Conservation (phyloP, 306 rosid species). For the Citrullus amarus region DNA sequence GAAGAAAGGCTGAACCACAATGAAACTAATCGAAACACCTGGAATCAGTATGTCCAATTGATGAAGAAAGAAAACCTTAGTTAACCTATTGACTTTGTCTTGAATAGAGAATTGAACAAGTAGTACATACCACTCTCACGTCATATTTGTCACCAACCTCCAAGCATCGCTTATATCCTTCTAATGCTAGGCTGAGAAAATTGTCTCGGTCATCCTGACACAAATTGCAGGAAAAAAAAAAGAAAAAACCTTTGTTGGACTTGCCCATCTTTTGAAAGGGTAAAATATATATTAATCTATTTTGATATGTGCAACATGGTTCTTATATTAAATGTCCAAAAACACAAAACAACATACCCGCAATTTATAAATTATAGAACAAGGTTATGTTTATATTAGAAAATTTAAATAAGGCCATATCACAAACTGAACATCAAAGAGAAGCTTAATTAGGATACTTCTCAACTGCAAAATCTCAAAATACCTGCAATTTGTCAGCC, state of each 20-base stretch:
- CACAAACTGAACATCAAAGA: not conserved
- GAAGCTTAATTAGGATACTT: not conserved
- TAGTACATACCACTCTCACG: slow-evolving; percentile 77
- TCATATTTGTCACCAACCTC: slow-evolving; percentile 80
- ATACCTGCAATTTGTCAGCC: slow-evolving; percentile 75
- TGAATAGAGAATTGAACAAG: slow-evolving; percentile 8
- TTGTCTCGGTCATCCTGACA: slow-evolving; percentile 85
- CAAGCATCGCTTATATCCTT: slow-evolving; percentile 70
- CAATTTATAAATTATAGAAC: not conserved
- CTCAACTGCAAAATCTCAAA: slow-evolving; percentile 9
- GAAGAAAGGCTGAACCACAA: slow-evolving; percentile 76
- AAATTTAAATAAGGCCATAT: not conserved
- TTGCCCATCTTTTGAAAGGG: not conserved
- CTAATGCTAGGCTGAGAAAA: slow-evolving; percentile 80
- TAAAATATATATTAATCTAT: no score
- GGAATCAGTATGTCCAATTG: slow-evolving; percentile 23
- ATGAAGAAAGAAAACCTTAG: slow-evolving; percentile 10
- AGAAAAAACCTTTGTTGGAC: not conserved
- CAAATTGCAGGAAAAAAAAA: slow-evolving; percentile 6
- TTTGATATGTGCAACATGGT: no score
- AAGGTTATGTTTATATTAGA: not conserved
- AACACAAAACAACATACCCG: not conserved
- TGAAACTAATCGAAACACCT: slow-evolving; percentile 85
- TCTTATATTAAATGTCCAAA: not conserved
- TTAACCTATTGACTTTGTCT: not conserved